Evolutionary conservation across 257 asterid species (phyloP).

Genomic region (Vinca minor): DNA sequence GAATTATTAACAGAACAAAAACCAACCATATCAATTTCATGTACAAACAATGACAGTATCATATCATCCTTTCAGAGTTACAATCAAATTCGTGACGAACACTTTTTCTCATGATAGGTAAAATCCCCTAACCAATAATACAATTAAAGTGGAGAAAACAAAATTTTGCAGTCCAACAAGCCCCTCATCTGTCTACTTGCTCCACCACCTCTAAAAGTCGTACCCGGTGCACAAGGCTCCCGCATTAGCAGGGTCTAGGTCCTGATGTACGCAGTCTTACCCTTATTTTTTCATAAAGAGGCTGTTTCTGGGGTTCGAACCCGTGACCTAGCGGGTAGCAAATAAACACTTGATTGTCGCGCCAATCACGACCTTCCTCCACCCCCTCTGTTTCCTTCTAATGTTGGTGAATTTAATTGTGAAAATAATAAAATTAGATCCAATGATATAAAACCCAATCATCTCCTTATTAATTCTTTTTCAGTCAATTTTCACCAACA

Average conservation of each 20-base stretch:
- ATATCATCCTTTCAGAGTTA: not conserved
- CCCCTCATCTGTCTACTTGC: not conserved
- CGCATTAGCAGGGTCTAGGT: no score
- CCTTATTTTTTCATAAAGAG: no score
- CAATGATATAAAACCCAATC: conserved; percentile 9
- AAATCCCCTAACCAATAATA: not conserved
- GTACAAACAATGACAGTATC: not conserved
- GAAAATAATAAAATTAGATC: conserved; percentile 7
- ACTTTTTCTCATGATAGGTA: not conserved
- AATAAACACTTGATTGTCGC: no score
- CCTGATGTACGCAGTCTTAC: no score
- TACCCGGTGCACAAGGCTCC: no score
- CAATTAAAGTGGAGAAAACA: not conserved
- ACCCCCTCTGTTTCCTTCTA: not conserved
- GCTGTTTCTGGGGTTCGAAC: no score
- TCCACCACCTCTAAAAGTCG: no score
- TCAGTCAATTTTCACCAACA: no score
- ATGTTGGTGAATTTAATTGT: not conserved
- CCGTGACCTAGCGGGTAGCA: no score
- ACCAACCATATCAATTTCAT: not conserved
- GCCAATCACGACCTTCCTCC: no score
- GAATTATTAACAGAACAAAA: not conserved
- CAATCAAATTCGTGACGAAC: not conserved
- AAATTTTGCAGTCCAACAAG: not conserved
- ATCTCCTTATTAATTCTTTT: not conserved